Base-by-base conservation (phyloP, 2,329 filamentous ascomycete species). In the Alternaria brassicae region DNA sequence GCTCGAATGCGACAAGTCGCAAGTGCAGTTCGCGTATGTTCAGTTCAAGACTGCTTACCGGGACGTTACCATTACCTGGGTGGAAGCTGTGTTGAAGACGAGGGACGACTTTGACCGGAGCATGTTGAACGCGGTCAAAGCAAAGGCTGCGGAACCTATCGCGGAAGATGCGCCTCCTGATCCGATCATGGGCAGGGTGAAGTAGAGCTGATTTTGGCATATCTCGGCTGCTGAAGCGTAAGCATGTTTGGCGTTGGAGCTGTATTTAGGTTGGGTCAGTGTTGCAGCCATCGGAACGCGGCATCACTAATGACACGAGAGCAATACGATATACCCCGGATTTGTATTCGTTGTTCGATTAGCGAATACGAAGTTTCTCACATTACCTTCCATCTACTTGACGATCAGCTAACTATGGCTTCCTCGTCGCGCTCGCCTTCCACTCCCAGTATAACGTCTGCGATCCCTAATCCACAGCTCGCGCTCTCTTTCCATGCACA, bases 21-120 rank as follows among this genome's bases (percentile, higher is more conserved):
- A 82, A 23, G 83, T 97, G 0, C 88, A 92, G 15, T 87, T 91
- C 51, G 88, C 91, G 1, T 98, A 96, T 73, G 90, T 90, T 69
- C 81, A 83, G 5, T 94, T 99, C 81, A 98, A 97, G 83, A 82
- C 80, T 37, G 85, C 87, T 44, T 97, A 97, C 78, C 97, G 94
- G 91, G 95, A 99, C 79, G 82, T 98, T 75, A 92, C 96, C 77
- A 89, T 98, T 59, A 90, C 89, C 44, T 99, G 95, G 95, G 93
- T 99, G 7, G 96, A 99, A 82, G 90, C 91, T 6, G 94, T 97
- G 47, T 76, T 99, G 64, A 86, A 93, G 67, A 85, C 88, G 2
- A 84, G 96, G 68, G 95, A 99, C 78, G 95, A 99, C 81, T 98
- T 96, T 80, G 95, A 98, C 78, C 85, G 94, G 67, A 86, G 87